phyloP scores from a whole-genome alignment of 495 filamentous ascomycete species.

The Penicillium angulare region DNA sequence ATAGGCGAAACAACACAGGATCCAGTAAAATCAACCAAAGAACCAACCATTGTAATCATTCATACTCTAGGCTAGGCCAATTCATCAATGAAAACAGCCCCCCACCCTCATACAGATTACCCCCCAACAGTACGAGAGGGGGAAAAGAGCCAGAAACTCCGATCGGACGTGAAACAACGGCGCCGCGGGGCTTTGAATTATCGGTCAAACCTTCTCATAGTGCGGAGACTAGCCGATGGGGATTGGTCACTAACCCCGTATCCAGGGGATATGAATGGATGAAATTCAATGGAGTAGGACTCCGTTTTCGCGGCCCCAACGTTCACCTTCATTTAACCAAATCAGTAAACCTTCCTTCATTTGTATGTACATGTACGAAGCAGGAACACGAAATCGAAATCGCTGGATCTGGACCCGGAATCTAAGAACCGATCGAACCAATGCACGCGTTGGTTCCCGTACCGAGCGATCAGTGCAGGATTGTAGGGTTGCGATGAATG shows the following conservation, averaged over 20 bases:
- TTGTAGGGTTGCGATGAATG: not conserved
- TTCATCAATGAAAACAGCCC: not conserved
- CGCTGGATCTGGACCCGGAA: constrained; percentile 4
- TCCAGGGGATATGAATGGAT: too few relatives aligned
- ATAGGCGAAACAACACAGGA: too few relatives aligned
- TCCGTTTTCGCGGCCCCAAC: not conserved
- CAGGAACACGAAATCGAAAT: constrained; percentile 2
- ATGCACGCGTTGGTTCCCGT: not conserved
- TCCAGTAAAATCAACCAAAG: too few relatives aligned
- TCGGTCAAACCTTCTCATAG: not conserved
- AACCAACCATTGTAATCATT: not conserved
- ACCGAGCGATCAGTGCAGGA: not conserved
- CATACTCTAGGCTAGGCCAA: not conserved
- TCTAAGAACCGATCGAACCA: constrained; percentile 1
- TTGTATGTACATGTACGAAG: not conserved
- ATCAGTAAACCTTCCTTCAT: not conserved
- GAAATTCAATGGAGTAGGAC: too few relatives aligned
- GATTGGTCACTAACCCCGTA: not conserved
- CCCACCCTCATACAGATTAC: not conserved
- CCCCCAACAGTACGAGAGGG: not conserved
- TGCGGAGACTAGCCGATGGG: not conserved
- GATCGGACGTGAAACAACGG: not conserved
- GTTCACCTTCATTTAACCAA: not conserved
- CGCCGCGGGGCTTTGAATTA: not conserved
- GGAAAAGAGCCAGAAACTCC: not conserved